Percentiles rank a stretch among this genome's conserved stretches.
phyloP scores from a whole-genome alignment of 2,329 filamentous ascomycete species.

The Aplosporella prunicola region DNA sequence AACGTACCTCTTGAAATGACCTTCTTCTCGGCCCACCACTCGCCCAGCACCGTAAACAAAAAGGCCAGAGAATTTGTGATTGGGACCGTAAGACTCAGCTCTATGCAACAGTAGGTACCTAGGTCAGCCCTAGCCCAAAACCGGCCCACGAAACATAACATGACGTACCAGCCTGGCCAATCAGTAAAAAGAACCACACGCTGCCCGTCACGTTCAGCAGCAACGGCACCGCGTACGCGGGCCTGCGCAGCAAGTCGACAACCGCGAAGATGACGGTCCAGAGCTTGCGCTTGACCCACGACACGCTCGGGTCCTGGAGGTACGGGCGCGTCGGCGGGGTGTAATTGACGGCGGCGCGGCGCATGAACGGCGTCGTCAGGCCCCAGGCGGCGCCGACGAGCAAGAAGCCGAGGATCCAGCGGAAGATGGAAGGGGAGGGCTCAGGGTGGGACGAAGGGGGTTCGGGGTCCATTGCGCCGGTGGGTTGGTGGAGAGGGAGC shows the following conservation, averaged over 20 bases:
- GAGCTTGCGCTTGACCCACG: slow-evolving; percentile 52
- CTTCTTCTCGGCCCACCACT: slow-evolving; percentile 91
- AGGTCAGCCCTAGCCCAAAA: background rate
- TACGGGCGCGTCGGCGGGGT: slow-evolving; percentile 38
- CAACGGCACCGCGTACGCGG: slow-evolving; percentile 75
- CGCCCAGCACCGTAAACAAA: slow-evolving; percentile 87
- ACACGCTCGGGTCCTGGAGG: slow-evolving; percentile 24
- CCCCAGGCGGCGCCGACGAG: slow-evolving; percentile 90
- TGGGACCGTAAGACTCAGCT: slow-evolving; percentile 85
- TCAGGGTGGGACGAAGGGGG: background rate
- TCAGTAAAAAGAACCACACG: slow-evolving; percentile 91
- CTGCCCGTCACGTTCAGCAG: slow-evolving; percentile 85
- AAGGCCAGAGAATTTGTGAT: slow-evolving; percentile 93
- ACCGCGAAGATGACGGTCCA: slow-evolving; percentile 64
- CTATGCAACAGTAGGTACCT: slow-evolving; percentile 36
- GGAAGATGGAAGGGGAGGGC: slow-evolving; percentile 46
- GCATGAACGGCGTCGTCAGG: slow-evolving; percentile 81
- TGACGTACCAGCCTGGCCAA: slow-evolving; percentile 76
- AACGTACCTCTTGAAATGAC: slow-evolving; percentile 69
- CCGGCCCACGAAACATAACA: background rate
- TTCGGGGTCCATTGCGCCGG: slow-evolving; percentile 3
- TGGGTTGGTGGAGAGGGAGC: background rate
- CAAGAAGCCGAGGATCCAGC: slow-evolving; percentile 81
- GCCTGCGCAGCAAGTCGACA: slow-evolving; percentile 67
- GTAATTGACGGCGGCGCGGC: slow-evolving; percentile 70